phyloP scores from a whole-genome alignment of 2,329 filamentous ascomycete species.

The Calonectria leucothoes region DNA sequence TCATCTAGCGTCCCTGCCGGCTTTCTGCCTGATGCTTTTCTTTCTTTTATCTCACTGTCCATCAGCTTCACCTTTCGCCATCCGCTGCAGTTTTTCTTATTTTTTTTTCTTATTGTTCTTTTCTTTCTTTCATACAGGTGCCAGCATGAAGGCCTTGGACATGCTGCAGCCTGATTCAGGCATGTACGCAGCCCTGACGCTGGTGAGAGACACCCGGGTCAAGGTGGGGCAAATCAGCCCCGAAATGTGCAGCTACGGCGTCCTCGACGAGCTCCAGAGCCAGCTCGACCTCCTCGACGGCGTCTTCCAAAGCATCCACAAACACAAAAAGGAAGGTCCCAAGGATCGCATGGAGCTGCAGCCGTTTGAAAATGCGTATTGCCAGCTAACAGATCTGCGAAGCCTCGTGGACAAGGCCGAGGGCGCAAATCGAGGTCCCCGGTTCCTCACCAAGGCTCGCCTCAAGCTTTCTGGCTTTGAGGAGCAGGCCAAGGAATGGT shows the following conservation, averaged over 20 bases:
- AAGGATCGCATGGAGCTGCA: not conserved
- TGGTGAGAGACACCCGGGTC: not conserved
- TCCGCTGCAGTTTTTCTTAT: not conserved
- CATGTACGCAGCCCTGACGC: not conserved
- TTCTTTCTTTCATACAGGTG: not conserved
- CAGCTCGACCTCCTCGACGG: conserved; percentile 5
- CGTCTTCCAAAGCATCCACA: not conserved
- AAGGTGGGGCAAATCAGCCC: not conserved
- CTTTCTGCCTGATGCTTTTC: not conserved
- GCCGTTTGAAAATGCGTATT: not conserved
- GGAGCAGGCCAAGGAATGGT: not conserved
- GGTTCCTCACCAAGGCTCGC: not conserved
- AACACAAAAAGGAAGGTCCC: not conserved
- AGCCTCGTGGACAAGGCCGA: not conserved
- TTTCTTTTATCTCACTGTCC: too few species aligned
- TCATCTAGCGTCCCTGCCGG: not conserved
- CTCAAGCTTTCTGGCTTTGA: not conserved
- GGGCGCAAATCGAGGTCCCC: not conserved
- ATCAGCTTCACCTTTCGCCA: not conserved
- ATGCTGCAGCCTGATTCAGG: not conserved
- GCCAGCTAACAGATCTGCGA: not conserved
- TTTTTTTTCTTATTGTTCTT: not conserved
- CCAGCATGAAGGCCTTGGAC: not conserved
- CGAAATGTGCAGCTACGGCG: not conserved
- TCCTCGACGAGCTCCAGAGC: not conserved